Evolutionary conservation across 176 grass and related monocot species (phyloP).

Genomic region (Cenchrus purpureus): DNA sequence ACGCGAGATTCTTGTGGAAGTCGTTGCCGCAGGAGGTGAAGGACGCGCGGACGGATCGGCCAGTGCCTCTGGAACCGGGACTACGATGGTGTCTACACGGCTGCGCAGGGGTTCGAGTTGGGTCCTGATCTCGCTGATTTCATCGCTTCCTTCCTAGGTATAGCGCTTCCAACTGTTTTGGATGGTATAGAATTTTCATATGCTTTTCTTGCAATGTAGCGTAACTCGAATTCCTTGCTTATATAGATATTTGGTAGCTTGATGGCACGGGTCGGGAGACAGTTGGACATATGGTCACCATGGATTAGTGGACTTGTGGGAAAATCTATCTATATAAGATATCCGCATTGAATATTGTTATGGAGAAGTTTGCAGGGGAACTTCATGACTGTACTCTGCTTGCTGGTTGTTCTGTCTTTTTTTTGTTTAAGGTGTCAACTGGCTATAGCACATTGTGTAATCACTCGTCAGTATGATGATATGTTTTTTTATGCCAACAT

Average conservation of each 20-base stretch:
- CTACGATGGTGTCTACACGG: slow-evolving; percentile 67
- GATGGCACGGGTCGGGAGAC: background rate
- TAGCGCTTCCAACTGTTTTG: background rate
- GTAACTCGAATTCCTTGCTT: slow-evolving; percentile 4
- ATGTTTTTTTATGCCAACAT: background rate
- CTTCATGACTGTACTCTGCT: background rate
- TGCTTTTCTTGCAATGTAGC: slow-evolving; percentile 5
- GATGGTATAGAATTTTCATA: background rate
- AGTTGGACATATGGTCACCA: background rate
- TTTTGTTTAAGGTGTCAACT: background rate
- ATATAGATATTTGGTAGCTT: background rate
- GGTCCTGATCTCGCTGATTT: slow-evolving; percentile 59
- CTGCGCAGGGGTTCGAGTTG: slow-evolving; percentile 69
- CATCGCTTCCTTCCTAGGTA: slow-evolving; percentile 78
- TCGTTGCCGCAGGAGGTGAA: slow-evolving; percentile 76
- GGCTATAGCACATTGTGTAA: background rate
- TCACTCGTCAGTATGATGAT: background rate
- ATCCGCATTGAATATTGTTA: slow-evolving; percentile 12
- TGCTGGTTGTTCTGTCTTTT: background rate
- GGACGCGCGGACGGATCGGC: slow-evolving; percentile 65
- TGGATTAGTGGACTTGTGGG: background rate
- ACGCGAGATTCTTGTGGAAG: slow-evolving; percentile 89
- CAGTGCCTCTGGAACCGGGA: slow-evolving; percentile 89
- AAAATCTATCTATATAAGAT: background rate
- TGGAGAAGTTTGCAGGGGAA: background rate